Evolutionary conservation across 352 stramenopile genomes (phyloP), one percentile per base, ranked within the genome.

Genomic region (Aphanomyces stellatus): DNA sequence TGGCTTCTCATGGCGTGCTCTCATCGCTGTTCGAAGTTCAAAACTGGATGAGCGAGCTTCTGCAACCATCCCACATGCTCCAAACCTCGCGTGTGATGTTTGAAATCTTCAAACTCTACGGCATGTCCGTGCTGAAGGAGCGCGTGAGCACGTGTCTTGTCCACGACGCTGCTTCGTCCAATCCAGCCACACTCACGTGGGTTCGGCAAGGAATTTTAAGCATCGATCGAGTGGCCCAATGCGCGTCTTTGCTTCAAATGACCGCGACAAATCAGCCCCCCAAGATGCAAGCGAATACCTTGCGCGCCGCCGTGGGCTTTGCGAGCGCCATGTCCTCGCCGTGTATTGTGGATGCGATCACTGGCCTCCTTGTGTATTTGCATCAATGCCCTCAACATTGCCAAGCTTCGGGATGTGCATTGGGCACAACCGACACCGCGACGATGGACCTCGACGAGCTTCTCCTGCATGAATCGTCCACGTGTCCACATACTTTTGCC

Each of bases 41-140:
- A 11, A 31, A 25, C 3, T 34, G 33, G 27, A 15, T 62, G 3
- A 4, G 19, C 5, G 53, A 27, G 35, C 35, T 62, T 5, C 53
- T n/a, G 22, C 27, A n/a, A 6, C 34, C 53, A 42, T 31, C 31
- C 19, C 82, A 92, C 53, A 66, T 93, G 4, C 51, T 90, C 22
- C 74, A 74, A 8, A 72, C 71, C 3, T 92, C 84, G 10, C 69
- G 69, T 1, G 83, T 90, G 60, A 77, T 88, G 30, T 93, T 91
- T 66, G 76, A 93, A 24, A 77, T 93, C 24, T 93, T 93, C 64
- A 90, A 90, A 69, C 73, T 88, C 53, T 91, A 93, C 67, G 84
- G 84, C 43, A 90, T 91, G 82, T 74, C 82, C 2, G 79, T 90
- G 37, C 72, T 93, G 3, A 76, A 80, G 2, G 82, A 93, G 62